Evolutionary conservation across 1,284 basidiomycete genomes (phyloP).

Genomic region (Trichosporon faecale): DNA sequence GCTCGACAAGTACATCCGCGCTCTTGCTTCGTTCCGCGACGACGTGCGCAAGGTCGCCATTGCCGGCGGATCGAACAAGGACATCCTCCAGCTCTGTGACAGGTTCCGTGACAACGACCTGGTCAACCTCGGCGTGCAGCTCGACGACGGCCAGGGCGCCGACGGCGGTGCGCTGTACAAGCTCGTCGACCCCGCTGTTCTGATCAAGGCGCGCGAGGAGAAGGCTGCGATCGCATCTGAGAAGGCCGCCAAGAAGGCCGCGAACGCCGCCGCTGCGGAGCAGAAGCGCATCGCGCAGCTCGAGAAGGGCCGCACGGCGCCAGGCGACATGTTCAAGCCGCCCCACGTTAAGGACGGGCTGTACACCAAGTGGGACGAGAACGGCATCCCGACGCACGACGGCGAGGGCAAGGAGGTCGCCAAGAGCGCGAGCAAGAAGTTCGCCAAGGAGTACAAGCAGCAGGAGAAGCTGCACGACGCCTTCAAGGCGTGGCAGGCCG

Average conservation of each 20-base stretch:
- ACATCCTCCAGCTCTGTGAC: constrained; percentile 77
- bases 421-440: constrained; percentile 77
- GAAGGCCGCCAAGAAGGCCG: constrained; percentile 78
- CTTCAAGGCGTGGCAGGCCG: constrained; percentile 50
- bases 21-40: constrained; percentile 87
- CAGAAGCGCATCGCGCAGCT: constrained; percentile 71
- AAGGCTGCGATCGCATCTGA: constrained; percentile 74
- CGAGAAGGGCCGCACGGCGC: constrained; percentile 75
- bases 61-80: constrained; percentile 65
- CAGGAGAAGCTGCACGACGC: constrained; percentile 79
- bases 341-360: constrained; percentile 67
- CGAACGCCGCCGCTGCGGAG: constrained; percentile 66
- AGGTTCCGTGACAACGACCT: constrained; percentile 85
- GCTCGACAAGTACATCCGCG: constrained; percentile 84
- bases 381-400: constrained; percentile 80
- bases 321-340: constrained; percentile 77
- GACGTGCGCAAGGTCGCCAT: constrained; percentile 80
- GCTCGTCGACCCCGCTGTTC: constrained; percentile 75
- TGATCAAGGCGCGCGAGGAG: constrained; percentile 82
- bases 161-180: constrained; percentile 95
- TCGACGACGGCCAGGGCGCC: constrained; percentile 85
- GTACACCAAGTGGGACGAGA: constrained; percentile 77
- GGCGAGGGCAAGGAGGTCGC: constrained; percentile 77
- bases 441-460: constrained; percentile 69
- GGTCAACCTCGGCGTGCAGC: constrained; percentile 85